Conservation (phyloP, 257 asterid genomes). For the Penstemon barbatus region DNA sequence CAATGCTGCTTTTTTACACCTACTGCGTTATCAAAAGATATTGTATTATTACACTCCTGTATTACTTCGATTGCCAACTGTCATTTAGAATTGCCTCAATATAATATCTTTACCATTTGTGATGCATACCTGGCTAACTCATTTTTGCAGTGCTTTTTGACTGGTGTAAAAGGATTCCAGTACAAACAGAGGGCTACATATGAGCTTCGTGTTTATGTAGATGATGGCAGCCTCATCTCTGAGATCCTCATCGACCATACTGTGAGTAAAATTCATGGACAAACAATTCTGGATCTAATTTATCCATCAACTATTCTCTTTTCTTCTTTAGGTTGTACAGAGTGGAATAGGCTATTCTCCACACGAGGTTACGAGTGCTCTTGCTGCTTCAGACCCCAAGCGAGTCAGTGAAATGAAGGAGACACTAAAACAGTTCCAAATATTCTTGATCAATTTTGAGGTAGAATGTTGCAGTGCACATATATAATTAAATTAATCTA, state of each 20-base stretch:
- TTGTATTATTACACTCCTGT: no score
- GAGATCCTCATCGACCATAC: slow-evolving; percentile 74
- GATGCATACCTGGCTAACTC: neutral
- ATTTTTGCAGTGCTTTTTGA: slow-evolving; percentile 66
- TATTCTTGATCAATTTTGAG: slow-evolving; percentile 77
- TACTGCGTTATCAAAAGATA: no score
- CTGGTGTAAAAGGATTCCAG: slow-evolving; percentile 82
- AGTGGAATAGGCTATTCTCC: slow-evolving; percentile 67
- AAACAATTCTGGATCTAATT: slow-evolving; percentile 24
- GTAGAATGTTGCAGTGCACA: slow-evolving; percentile 35
- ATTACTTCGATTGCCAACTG: neutral
- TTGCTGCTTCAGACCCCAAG: slow-evolving; percentile 49
- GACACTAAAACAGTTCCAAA: slow-evolving; percentile 62
- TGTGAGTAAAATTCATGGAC: slow-evolving; percentile 40
- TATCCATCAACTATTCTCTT: slow-evolving; percentile 7
- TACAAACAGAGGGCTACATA: slow-evolving; percentile 53
- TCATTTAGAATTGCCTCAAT: neutral
- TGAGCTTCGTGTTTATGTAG: slow-evolving; percentile 75
- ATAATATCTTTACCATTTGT: slow-evolving; percentile 2
- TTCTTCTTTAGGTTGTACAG: slow-evolving; percentile 61
- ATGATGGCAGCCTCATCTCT: slow-evolving; percentile 95
- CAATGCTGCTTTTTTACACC: neutral
- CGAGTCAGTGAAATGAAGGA: slow-evolving; percentile 47
- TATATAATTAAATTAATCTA: slow-evolving; percentile 7
- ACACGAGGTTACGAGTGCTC: slow-evolving; percentile 64